Evolutionary conservation across 1,284 basidiomycete genomes (phyloP), one percentile per base, ranked within the genome.

Genomic region (Vanrija pseudolonga): DNA sequence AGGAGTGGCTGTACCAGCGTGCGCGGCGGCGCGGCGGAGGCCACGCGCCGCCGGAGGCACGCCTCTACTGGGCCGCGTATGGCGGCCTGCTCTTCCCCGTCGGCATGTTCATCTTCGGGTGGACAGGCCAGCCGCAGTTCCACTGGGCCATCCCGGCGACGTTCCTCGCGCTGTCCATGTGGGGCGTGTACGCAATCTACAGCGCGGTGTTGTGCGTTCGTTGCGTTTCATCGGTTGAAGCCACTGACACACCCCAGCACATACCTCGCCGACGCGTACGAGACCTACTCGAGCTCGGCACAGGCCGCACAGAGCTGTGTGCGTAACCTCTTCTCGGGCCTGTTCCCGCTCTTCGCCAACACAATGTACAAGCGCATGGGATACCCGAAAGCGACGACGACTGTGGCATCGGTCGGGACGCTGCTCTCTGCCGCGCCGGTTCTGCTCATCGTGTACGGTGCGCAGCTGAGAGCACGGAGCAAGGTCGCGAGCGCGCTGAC

Each of bases 21-120:
- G 60, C 70, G 2, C 72, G 2, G 59, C 67, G 6, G 14, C 4
- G 9, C 5, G 5, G 9, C 24, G 59, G 67, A 3, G 77, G 77
- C 5, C 67, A 70, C 22, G 74, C 78, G 0, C 65, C 69, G 0
- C 79, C 79, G 4, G 79, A 80, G 63, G 78, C 76, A 5, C 59
- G 79, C 4, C 67, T 80, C 7, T 79, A 80, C 63, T 72, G 68
- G 48, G 66, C 69, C 4, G 70, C 72, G 0, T 59, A 68, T 11
- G 76, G 74, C 8, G 72, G 69, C 0, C 46, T 76, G 19, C 56
- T 71, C 49, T 77, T 77, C 60, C 66, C 73, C 0, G 36, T 69
- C 14, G 53, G 60, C 11, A 50, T 63, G 49, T 67, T 63, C 58
- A 60, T 62, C 20, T 76, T 60, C 44, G 74, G 67, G 5, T 76